Evolutionary conservation across 805 yeast genomes (phyloP), one percentile per base, ranked within the genome.

Genomic region (Lachancea waltii): DNA sequence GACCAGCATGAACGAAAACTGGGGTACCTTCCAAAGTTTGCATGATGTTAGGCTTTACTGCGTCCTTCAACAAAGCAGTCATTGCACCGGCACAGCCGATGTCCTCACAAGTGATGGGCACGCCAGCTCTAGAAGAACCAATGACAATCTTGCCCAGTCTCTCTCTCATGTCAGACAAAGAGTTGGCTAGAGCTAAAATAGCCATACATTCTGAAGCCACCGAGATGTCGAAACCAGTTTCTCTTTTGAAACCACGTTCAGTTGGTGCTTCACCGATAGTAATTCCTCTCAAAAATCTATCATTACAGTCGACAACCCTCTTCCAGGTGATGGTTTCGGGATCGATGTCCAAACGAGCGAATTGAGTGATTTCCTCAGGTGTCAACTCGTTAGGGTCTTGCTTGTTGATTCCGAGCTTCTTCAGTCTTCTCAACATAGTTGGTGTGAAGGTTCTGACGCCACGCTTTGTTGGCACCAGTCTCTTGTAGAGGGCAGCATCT

Each of bases 131-230:
- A 46, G 81, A 77, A 9, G 83, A 65, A 37, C 83, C 94, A 57
- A 83, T 72, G 40, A 83, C 92, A 66, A 83, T 79, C 33, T 67
- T 73, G 42, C 92, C 89, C 43, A 82, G 73, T 64, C 94, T 72
- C 47, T 69, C 73, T 63, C 90, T 74, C 72, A 83, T 66, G 57
- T 83, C 92, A 42, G 73, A 63, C 55, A 83, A 68, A 38, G 84
- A 80, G 47, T 72, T 75, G 35, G 86, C 75, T 40, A 83, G 65
- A 10, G 94, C 94, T 53, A 83, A 65, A 43, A 83, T 82, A 33
- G 94, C 94, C 94, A 83, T 83, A 60, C 82, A 71, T 64, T 83
- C 94, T 33, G 85, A 79, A 14, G 94, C 94, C 46, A 83, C 92
- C 16, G 92, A 75, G 49, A 83, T 83, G 61, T 83, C 94, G 54